Conservation (phyloP, 495 filamentous ascomycete genomes). For the Talaromyces thailandensis region DNA sequence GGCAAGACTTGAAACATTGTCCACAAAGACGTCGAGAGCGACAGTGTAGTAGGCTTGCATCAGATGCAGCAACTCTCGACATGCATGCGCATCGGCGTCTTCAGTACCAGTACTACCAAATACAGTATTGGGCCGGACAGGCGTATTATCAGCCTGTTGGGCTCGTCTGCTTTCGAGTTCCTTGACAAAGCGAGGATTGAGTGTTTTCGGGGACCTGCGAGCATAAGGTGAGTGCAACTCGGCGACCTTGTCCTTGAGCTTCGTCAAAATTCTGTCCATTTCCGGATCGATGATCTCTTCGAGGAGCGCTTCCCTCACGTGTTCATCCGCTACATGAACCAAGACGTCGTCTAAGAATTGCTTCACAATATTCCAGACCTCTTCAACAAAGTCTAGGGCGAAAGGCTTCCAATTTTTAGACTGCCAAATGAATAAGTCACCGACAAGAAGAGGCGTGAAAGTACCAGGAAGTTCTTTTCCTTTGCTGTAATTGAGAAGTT, state of each 20-base stretch:
- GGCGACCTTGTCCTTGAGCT: slow-evolving; percentile 13
- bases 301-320: slow-evolving; percentile 24
- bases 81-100: slow-evolving; percentile 2
- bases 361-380: slow-evolving; percentile 20
- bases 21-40: slow-evolving; percentile 34
- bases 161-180: neutral
- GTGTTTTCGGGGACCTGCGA: slow-evolving; percentile 7
- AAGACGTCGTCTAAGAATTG: slow-evolving; percentile 21
- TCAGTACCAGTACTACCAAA: neutral
- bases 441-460: slow-evolving; percentile 31
- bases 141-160: neutral
- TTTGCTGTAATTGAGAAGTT: neutral
- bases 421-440: slow-evolving; percentile 36
- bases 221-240: slow-evolving; percentile 9
- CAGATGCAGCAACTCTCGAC: slow-evolving; percentile 5
- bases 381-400: slow-evolving; percentile 17
- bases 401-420: slow-evolving; percentile 30
- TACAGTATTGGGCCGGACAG: neutral
- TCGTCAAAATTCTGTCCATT: slow-evolving; percentile 14
- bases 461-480: slow-evolving; percentile 1
- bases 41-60: slow-evolving; percentile 8
- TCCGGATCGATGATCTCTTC: slow-evolving; percentile 23
- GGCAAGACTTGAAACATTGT: slow-evolving; percentile 49
- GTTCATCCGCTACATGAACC: slow-evolving; percentile 18
- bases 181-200: slow-evolving; percentile 6